Evolutionary conservation across 371 early-diverging fungal species (phyloP), one percentile per base, ranked within the genome.

Genomic region (Mortierella sp.): DNA sequence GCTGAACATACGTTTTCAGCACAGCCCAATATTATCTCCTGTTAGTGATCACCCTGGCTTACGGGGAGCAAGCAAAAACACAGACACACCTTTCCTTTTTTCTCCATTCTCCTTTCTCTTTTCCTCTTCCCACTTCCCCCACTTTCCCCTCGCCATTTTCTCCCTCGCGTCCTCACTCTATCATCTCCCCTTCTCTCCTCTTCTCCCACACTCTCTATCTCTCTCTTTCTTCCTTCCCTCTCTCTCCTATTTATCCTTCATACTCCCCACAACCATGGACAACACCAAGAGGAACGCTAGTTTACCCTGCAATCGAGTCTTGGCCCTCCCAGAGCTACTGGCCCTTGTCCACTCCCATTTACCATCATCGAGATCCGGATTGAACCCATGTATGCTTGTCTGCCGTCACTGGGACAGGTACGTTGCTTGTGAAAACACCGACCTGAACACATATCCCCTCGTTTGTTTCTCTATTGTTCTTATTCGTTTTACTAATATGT

Each of bases 371-470:
- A 55, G 14, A 55, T 29, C 16, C 31, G 29, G 16, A 55, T 13
- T 1, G 16, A 14, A 4, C 29, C 55, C 55, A 31, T 55, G 55
- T 29, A 55, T 55, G 55, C 55, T 55, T 14, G 55, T 26, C 55
- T 55, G 55, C 31, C 29, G 55, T 10, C 29, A 55, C 55, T 55
- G 55, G 55, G 31, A 55, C 55, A 55, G 31, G 55, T 55, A 55
- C n/a, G 31, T n/a, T n/a, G n/a, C n/a, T n/a, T n/a, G n/a, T n/a
- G 14, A 29, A 55, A 16, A 13, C n/a, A n/a, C 1, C 24, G 10
- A 10, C 50, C 24, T 24, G 6, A 4, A 50, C n/a, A 22, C 22
- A 2, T 24, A 48, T 48, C 10, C n/a, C n/a, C 48, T 2, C 24
- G 13, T 9, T n/a, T 50, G 2, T 50, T 16, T 50, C 1, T 50